Conservation (phyloP, 1,284 basidiomycete genomes). For the Leccinum subatratum region DNA sequence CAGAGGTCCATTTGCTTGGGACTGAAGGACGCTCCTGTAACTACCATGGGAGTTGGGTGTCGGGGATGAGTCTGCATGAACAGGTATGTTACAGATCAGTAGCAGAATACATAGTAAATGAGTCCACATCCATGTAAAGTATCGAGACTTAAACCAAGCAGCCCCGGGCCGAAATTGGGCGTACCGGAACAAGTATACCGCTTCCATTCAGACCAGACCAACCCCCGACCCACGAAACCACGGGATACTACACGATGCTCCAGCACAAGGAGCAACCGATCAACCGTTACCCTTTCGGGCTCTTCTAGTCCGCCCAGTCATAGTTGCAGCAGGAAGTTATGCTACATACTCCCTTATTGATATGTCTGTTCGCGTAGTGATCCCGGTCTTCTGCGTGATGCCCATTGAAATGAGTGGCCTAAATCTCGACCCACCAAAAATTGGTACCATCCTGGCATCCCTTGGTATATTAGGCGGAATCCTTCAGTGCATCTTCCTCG, state of each 20-base stretch:
- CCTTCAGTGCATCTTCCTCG: slow-evolving; percentile 39
- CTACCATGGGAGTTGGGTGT: no score
- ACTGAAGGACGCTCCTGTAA: no score
- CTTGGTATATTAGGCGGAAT: slow-evolving; percentile 39
- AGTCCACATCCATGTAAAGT: neutral
- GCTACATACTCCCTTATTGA: slow-evolving; percentile 40
- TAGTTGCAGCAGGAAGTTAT: slow-evolving; percentile 42
- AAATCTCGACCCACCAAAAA: slow-evolving; percentile 35
- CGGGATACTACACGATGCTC: neutral
- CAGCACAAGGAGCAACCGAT: slow-evolving; percentile 5
- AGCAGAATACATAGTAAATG: no score
- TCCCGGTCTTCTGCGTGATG: slow-evolving; percentile 44
- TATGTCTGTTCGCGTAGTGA: slow-evolving; percentile 36
- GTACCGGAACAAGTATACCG: no score
- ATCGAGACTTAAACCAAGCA: no score
- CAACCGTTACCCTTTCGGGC: slow-evolving; percentile 34
- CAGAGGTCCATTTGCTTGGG: no score
- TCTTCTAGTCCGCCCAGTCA: slow-evolving; percentile 36
- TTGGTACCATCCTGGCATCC: slow-evolving; percentile 38
- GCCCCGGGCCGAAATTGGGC: no score
- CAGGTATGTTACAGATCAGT: no score
- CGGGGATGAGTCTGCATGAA: no score
- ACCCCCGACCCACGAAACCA: neutral
- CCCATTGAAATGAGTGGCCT: slow-evolving; percentile 43
- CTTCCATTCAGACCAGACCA: neutral